These are phyloP conservation scores for Oryza glumipatula DNA, from an alignment of 176 grass and related monocot species.

Conservation along the genomic window DNA sequence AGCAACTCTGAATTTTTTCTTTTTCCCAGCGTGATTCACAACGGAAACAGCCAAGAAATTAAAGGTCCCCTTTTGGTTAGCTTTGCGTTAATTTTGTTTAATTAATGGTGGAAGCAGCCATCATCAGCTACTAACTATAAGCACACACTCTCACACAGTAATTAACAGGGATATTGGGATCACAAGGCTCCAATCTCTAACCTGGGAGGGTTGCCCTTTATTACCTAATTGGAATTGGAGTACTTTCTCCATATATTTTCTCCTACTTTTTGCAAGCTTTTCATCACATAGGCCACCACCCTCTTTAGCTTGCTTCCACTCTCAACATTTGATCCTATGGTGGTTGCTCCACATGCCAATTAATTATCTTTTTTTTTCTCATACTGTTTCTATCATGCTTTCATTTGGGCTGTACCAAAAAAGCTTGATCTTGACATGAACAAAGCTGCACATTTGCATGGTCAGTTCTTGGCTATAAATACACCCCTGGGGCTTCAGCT, in stretches of 20 bases:
- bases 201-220: not conserved
- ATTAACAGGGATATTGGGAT: not conserved
- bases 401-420: not conserved
- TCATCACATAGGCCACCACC: not conserved
- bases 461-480: slow-evolving; percentile 54
- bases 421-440: slow-evolving; percentile 24
- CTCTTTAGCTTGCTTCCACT: slow-evolving; percentile 45
- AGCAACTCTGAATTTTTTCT: not conserved
- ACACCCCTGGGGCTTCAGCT: slow-evolving; percentile 29
- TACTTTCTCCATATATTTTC: slow-evolving; percentile 20
- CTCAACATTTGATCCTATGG: not conserved
- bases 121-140: not conserved
- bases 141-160: not conserved
- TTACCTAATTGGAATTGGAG: not conserved
- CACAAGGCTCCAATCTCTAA: not conserved
- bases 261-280: not conserved
- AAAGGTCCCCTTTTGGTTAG: not conserved
- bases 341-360: slow-evolving; percentile 40
- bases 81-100: not conserved
- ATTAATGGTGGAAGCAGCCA: not conserved
- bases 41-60: slow-evolving; percentile 21
- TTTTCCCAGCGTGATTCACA: not conserved
- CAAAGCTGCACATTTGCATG: slow-evolving; percentile 1
- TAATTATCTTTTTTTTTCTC: slow-evolving; percentile 17
- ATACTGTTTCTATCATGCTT: slow-evolving; percentile 36